Percentiles rank a stretch among this genome's conserved stretches.
Evolutionary conservation across 345 rosid species (phyloP).

Genomic region (Acer yangbiense): DNA sequence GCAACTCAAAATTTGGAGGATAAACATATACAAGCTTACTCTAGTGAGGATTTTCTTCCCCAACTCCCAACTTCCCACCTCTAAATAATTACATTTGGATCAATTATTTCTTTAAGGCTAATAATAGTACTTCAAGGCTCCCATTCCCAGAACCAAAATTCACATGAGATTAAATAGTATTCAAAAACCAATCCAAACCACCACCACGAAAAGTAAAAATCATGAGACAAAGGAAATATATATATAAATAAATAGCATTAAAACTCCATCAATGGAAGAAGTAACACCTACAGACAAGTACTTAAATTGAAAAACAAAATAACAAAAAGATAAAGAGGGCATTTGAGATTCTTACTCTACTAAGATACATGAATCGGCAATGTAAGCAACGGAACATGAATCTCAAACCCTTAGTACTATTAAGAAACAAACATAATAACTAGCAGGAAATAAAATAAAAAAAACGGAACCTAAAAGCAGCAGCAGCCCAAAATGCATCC

Average conservation of each 20-base stretch:
- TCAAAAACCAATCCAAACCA: background rate
- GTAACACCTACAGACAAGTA: constrained; percentile 27
- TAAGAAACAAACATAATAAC: constrained; percentile 23
- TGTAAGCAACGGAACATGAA: constrained; percentile 22
- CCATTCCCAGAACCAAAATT: background rate
- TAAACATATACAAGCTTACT: no score
- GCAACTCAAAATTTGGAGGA: background rate
- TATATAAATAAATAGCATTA: constrained; percentile 30
- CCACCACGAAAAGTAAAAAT: background rate
- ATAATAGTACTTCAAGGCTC: background rate
- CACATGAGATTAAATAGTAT: background rate
- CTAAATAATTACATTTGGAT: background rate
- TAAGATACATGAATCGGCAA: constrained; percentile 21
- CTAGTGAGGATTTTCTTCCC: background rate
- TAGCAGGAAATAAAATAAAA: constrained; percentile 14
- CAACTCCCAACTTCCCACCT: background rate
- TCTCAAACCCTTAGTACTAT: constrained; percentile 29
- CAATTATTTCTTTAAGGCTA: background rate
- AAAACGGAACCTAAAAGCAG: constrained; percentile 19
- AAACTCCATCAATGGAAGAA: constrained; percentile 30
- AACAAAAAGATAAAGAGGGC: constrained; percentile 28
- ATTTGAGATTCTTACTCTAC: constrained; percentile 40
- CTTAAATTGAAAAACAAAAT: constrained; percentile 11
- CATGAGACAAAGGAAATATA: background rate
- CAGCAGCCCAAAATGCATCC: constrained; percentile 33